Percentiles rank a stretch among this genome's conserved stretches.
Evolutionary conservation across 495 filamentous ascomycete genomes (phyloP).

Genomic region (Aspergillus asperescens): DNA sequence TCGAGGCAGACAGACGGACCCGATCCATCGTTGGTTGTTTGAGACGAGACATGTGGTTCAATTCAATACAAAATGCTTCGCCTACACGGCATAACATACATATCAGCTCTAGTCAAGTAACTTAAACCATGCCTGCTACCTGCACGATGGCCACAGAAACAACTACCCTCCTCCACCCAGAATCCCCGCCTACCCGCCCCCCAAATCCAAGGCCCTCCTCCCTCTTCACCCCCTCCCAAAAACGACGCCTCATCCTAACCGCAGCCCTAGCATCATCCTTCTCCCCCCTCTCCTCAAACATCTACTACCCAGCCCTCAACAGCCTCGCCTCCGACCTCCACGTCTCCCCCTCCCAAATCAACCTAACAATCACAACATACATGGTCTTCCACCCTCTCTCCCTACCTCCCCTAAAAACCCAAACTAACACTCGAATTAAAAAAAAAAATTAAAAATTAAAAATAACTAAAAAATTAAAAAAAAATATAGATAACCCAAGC

Average conservation of each 20-base stretch:
- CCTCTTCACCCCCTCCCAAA: conserved; percentile 22
- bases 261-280: conserved; percentile 20
- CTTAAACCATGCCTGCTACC: too few species aligned
- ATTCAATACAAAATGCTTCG: too few species aligned
- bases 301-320: conserved; percentile 42
- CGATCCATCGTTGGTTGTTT: too few species aligned
- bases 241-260: conserved; percentile 17
- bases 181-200: neutral
- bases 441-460: neutral
- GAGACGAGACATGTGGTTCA: too few species aligned
- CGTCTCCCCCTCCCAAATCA: conserved; percentile 34
- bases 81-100: too few species aligned
- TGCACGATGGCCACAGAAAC: conserved; percentile 16
- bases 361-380: conserved; percentile 44
- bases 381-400: conserved; percentile 17
- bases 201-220: conserved; percentile 14
- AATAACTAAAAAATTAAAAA: neutral
- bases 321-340: conserved; percentile 29
- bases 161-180: conserved; percentile 17
- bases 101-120: too few species aligned
- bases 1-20: too few species aligned
- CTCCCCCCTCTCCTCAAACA: conserved; percentile 40
- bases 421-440: neutral
- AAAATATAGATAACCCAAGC: conserved; percentile 42
- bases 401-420: neutral